Conservation (phyloP, 139 green algal species). For the Chloropicon primus region DNA sequence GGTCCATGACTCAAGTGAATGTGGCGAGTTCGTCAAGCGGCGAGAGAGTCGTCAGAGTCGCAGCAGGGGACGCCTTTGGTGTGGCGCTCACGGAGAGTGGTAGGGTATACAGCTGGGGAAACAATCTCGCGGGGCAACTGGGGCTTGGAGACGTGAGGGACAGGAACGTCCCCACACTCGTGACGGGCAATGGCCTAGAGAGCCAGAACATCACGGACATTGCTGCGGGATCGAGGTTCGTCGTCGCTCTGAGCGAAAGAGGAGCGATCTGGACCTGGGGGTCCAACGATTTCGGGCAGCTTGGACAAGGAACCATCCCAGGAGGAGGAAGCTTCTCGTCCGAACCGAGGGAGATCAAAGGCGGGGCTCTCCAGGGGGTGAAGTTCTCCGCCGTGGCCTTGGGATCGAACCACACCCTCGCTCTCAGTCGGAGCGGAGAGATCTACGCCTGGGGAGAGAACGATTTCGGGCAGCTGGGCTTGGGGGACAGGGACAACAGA, state of each 20-base stretch:
- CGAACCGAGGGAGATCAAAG: conserved; percentile 1
- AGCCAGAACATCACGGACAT: conserved; percentile 4
- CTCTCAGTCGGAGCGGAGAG: conserved; percentile 14
- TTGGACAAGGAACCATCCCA: conserved; percentile 6
- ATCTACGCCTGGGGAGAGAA: conserved; percentile 22
- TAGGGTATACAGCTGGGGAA: conserved; percentile 10
- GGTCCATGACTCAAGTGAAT: not conserved
- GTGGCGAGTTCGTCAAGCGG: not conserved
- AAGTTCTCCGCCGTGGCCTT: conserved; percentile 9
- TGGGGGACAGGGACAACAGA: conserved; percentile 12
- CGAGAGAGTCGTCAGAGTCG: not conserved
- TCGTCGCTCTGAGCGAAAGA: not conserved
- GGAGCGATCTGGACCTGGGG: conserved; percentile 9
- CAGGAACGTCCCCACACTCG: not conserved
- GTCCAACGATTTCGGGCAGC: conserved; percentile 8
- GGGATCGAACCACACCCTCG: conserved; percentile 11
- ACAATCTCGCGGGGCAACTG: conserved; percentile 4
- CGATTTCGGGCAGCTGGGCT: conserved; percentile 15
- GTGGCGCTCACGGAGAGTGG: conserved; percentile 4
- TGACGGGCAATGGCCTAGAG: not conserved
- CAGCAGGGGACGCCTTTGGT: not conserved
- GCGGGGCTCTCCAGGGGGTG: conserved; percentile 5
- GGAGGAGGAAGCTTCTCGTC: not conserved
- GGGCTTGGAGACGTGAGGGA: conserved; percentile 2
- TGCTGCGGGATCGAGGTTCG: conserved; percentile 1